Evolutionary conservation across 2,329 filamentous ascomycete genomes (phyloP), one percentile per base, ranked within the genome.

Genomic region (Apiospora malaysiana): DNA sequence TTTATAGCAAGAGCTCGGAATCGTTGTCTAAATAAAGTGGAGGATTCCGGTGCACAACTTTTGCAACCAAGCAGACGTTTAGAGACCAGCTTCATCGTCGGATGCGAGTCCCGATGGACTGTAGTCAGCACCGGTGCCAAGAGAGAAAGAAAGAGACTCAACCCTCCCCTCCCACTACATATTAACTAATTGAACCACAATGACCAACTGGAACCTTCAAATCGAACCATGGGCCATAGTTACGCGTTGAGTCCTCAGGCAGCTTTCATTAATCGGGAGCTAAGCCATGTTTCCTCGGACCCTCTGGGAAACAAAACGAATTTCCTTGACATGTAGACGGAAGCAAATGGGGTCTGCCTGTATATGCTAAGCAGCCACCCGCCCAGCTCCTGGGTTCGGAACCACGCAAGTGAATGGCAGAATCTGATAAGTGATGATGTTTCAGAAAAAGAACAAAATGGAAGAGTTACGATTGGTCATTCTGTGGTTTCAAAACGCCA

Each of bases 21-120:
- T 72, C 71, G 70, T 68, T 66, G 51, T 72, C 74, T 77, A 75
- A 73, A 77, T 76, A 76, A 69, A 73, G 73, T 73, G 70, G 75
- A 51, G 70, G 70, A 71, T 70, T 71, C 69, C 32, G 37, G 14
- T 49, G 56, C 32, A 21, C 66, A 46, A 27, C 25, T 68, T 68
- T 27, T 25, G 46, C 25, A 40, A 69, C 69, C 45, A 68, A 71
- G 72, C 46, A 47, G 63, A 68, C 65, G 70, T 76, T 72, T 73
- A 72, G 68, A 73, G 49, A 37, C 68, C 71, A 67, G 68, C 21
- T 59, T 73, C 18, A 14, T 23, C 18, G 12, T 18, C 32, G 47
- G 69, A 71, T 25, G 66, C 70, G 65, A 72, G 70, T 70, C 71
- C 70, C 66, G 71, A 66, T 46, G 18, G 66, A 14, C 37, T 27